phyloP scores from a whole-genome alignment of 495 filamentous ascomycete genomes.

The Aspergillus cavernicola region DNA sequence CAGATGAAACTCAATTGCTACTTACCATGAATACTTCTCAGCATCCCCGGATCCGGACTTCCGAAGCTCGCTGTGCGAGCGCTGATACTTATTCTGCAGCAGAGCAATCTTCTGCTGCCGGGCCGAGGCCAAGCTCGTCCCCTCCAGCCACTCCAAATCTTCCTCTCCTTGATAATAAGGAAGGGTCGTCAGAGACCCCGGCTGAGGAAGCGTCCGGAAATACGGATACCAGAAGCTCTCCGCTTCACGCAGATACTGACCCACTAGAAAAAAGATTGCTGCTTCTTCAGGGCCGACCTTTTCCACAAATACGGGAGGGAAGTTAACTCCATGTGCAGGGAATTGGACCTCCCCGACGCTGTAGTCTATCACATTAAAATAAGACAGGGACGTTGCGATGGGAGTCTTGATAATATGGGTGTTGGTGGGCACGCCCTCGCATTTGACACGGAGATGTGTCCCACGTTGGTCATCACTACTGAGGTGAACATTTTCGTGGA shows the following conservation, averaged over 20 bases:
- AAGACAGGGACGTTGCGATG: conserved; percentile 46
- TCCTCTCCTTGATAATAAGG: conserved; percentile 52
- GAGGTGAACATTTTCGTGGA: conserved; percentile 40
- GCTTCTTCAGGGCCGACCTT: conserved; percentile 36
- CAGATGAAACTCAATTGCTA: not conserved
- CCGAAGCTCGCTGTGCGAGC: conserved; percentile 32
- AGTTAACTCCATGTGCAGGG: conserved; percentile 30
- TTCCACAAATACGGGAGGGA: conserved; percentile 36
- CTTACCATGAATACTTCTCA: conserved; percentile 42
- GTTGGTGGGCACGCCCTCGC: conserved; percentile 25
- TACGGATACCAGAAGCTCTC: conserved; percentile 63
- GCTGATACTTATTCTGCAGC: conserved; percentile 51
- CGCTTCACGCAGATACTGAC: conserved; percentile 47
- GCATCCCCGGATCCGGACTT: conserved; percentile 29
- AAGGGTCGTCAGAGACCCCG: conserved; percentile 52
- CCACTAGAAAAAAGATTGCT: conserved; percentile 52
- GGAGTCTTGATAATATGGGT: conserved; percentile 45
- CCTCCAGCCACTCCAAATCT: conserved; percentile 56
- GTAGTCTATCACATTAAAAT: conserved; percentile 47
- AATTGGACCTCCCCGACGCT: conserved; percentile 22
- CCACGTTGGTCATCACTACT: conserved; percentile 39
- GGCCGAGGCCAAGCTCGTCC: conserved; percentile 55
- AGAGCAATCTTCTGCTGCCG: conserved; percentile 35
- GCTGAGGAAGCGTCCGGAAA: conserved; percentile 52
- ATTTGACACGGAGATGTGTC: conserved; percentile 43